Conservation (phyloP, 352 stramenopile genomes). For the Globisporangium nodosum region DNA sequence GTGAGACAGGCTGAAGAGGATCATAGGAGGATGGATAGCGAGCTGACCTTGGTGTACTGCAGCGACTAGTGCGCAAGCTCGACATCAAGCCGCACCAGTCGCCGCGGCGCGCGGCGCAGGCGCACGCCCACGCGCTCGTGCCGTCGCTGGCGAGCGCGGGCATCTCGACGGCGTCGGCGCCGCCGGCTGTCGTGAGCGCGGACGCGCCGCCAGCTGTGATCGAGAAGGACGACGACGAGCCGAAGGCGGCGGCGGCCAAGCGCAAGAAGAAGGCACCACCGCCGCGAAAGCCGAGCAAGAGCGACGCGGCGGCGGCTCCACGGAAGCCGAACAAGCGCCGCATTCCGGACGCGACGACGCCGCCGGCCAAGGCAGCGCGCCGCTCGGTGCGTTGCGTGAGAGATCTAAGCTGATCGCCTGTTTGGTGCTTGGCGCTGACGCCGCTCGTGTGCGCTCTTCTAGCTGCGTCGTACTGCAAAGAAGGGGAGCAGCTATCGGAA, state of each 20-base stretch:
- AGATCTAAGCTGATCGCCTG: background rate
- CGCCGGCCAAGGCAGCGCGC: slow-evolving; percentile 3
- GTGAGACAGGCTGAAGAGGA: background rate
- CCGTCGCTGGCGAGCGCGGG: slow-evolving; percentile 4
- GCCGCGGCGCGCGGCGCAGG: slow-evolving; percentile 40
- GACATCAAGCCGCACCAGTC: slow-evolving; percentile 80
- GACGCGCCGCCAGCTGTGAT: slow-evolving; percentile 11
- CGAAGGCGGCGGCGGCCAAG: slow-evolving; percentile 1
- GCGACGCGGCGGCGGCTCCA: background rate
- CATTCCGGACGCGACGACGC: slow-evolving; percentile 11
- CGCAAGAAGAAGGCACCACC: background rate
- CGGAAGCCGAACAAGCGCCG: slow-evolving; percentile 29
- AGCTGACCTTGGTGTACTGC: background rate
- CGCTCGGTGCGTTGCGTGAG: slow-evolving; percentile 18
- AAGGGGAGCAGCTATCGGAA: slow-evolving; percentile 36
- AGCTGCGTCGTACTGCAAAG: slow-evolving; percentile 46
- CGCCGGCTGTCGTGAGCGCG: slow-evolving; percentile 13
- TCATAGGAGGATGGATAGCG: background rate
- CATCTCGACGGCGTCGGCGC: slow-evolving; percentile 20
- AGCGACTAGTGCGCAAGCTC: slow-evolving; percentile 48
- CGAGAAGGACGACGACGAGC: slow-evolving; percentile 18
- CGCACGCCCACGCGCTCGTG: slow-evolving; percentile 7
- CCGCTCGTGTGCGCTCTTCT: background rate
- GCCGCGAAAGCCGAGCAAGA: background rate
- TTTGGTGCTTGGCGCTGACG: background rate